These are phyloP conservation scores for Lophiostoma macrostomum DNA, from an alignment of 495 filamentous ascomycete species.

Conservation along the genomic window DNA sequence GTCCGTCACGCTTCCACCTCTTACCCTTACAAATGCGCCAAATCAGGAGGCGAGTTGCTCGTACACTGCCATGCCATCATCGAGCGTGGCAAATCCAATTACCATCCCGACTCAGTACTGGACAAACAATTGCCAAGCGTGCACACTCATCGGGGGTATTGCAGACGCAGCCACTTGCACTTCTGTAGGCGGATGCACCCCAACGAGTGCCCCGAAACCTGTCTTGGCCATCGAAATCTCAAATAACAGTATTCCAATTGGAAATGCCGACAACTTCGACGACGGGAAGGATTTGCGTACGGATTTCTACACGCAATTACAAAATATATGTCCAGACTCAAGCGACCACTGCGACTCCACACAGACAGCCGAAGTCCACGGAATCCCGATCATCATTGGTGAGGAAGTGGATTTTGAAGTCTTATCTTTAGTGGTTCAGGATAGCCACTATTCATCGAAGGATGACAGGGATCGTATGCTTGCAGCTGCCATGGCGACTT, in stretches of 20 bases:
- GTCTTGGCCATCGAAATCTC: no score
- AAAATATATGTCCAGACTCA: not conserved
- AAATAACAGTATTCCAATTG: constrained; percentile 1
- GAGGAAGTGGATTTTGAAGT: not conserved
- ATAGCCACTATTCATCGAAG: not conserved
- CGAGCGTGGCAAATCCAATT: constrained; percentile 4
- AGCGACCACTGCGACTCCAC: not conserved
- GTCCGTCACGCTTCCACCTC: not conserved
- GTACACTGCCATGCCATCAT: constrained; percentile 1
- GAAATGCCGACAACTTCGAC: constrained; percentile 3
- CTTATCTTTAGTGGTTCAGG: constrained; percentile 1
- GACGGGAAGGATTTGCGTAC: not conserved
- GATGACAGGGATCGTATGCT: constrained; percentile 1
- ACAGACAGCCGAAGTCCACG: not conserved
- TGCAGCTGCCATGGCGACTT: constrained; percentile 1
- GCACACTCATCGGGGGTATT: constrained; percentile 3
- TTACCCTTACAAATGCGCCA: not conserved
- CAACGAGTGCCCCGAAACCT: no score
- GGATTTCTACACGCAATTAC: not conserved
- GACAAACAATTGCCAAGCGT: not conserved
- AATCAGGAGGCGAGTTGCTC: not conserved
- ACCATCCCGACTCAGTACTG: not conserved
- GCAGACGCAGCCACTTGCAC: not conserved
- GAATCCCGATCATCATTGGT: not conserved
- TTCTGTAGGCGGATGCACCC: no score